Conservation (phyloP, 2,329 filamentous ascomycete species). For the Aspergillus sp. region DNA sequence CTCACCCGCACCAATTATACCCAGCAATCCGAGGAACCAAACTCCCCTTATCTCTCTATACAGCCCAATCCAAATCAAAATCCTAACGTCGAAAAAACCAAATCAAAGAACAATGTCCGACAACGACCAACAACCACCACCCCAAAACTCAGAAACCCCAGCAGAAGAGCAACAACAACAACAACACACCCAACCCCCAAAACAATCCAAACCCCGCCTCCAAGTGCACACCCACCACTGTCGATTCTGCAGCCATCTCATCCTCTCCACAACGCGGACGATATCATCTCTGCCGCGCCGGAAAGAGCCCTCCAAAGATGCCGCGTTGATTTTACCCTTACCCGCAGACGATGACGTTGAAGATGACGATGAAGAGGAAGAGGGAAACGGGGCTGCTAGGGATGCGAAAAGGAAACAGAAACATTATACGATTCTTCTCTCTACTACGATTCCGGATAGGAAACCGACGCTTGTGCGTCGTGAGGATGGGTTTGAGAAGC, state of each 20-base stretch:
- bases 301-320: constrained; percentile 45
- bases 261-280: constrained; percentile 55
- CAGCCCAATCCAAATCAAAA: neutral
- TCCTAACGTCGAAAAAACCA: neutral
- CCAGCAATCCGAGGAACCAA: no score
- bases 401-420: constrained; percentile 10
- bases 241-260: constrained; percentile 58
- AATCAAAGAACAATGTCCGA: no score
- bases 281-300: constrained; percentile 52
- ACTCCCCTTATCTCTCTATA: neutral
- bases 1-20: no score
- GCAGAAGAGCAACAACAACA: neutral
- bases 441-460: constrained; percentile 44
- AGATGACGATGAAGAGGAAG: constrained; percentile 15
- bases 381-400: constrained; percentile 2
- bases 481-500: constrained; percentile 64
- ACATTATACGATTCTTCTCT: constrained; percentile 48
- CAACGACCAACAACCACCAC: neutral
- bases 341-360: constrained; percentile 25
- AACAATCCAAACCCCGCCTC: constrained; percentile 11
- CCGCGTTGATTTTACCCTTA: constrained; percentile 55
- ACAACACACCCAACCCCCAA: neutral
- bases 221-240: constrained; percentile 55
- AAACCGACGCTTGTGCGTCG: constrained; percentile 50
- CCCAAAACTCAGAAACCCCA: neutral